Conservation (phyloP, 371 early-diverging fungal species). For the Mucor sp. region DNA sequence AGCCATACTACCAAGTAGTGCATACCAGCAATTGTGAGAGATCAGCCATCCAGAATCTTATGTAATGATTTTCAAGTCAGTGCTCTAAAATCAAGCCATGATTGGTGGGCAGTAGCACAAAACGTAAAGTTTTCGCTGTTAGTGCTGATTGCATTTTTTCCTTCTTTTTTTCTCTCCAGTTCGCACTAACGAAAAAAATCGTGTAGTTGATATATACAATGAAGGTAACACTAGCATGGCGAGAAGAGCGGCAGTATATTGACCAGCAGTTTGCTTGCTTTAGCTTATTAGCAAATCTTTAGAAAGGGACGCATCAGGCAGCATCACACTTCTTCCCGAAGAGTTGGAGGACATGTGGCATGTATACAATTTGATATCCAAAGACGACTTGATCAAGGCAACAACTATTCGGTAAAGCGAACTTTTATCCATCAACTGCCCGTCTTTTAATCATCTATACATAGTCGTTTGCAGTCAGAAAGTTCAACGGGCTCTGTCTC, state of each 20-base stretch:
- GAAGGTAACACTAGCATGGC: slow-evolving; percentile 5
- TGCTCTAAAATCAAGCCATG: background rate
- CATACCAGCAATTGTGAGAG: no score
- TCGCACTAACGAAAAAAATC: background rate
- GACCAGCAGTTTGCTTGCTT: background rate
- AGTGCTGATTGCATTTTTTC: background rate
- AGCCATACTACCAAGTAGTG: no score
- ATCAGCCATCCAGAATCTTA: no score
- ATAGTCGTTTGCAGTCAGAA: slow-evolving; percentile 82
- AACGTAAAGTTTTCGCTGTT: background rate
- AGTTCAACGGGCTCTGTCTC: slow-evolving; percentile 87
- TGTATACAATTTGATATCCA: slow-evolving; percentile 89
- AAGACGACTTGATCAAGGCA: slow-evolving; percentile 86
- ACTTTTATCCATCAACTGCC: background rate
- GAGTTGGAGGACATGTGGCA: slow-evolving; percentile 99
- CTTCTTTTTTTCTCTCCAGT: background rate
- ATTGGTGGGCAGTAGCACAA: background rate
- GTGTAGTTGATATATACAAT: background rate
- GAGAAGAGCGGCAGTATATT: background rate
- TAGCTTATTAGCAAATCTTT: slow-evolving; percentile 60
- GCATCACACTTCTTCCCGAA: slow-evolving; percentile 77
- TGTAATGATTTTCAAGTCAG: background rate
- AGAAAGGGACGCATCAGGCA: slow-evolving; percentile 68
- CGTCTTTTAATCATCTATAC: background rate
- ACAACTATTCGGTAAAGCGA: slow-evolving; percentile 78